These are phyloP conservation scores for Coniochaeta ligniaria DNA, from an alignment of 2,329 filamentous ascomycete genomes.

Conservation along the genomic window DNA sequence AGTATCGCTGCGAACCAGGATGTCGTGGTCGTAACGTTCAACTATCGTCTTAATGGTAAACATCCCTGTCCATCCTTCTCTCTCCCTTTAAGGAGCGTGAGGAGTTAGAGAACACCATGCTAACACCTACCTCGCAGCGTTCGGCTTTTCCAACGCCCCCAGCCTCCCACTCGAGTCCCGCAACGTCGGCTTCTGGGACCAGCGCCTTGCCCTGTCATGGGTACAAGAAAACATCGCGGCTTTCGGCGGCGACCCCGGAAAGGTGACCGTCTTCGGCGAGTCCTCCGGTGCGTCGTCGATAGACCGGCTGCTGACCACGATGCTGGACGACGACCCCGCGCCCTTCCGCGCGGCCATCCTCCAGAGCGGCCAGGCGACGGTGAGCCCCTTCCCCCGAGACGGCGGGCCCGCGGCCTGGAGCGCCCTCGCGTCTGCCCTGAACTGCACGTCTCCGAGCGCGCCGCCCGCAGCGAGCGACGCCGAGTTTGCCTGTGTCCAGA, in stretches of 20 bases:
- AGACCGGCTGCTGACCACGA: constrained; percentile 17
- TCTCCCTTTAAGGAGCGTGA: too few species aligned
- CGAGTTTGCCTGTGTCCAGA: background rate
- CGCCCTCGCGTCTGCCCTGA: background rate
- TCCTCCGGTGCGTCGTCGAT: constrained; percentile 29
- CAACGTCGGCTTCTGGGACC: constrained; percentile 30
- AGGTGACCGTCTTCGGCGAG: constrained; percentile 38
- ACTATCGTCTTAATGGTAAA: constrained; percentile 2
- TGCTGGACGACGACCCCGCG: constrained; percentile 24
- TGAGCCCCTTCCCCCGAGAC: background rate
- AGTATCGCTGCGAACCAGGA: constrained; percentile 1
- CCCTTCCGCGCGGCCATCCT: background rate
- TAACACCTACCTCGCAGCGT: constrained; percentile 3
- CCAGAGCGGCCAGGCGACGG: background rate
- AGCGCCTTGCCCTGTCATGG: constrained; percentile 36
- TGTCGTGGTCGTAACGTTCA: background rate
- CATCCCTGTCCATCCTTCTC: background rate
- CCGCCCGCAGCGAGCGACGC: background rate
- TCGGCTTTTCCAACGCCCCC: constrained; percentile 3
- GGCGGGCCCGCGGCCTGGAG: background rate
- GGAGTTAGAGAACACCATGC: too few species aligned
- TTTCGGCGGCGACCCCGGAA: constrained; percentile 33
- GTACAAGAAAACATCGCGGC: constrained; percentile 33
- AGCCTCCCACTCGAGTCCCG: background rate
- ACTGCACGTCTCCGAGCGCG: background rate